Conservation (phyloP, 1,139 yeast species). For the Yarrowia galli region DNA sequence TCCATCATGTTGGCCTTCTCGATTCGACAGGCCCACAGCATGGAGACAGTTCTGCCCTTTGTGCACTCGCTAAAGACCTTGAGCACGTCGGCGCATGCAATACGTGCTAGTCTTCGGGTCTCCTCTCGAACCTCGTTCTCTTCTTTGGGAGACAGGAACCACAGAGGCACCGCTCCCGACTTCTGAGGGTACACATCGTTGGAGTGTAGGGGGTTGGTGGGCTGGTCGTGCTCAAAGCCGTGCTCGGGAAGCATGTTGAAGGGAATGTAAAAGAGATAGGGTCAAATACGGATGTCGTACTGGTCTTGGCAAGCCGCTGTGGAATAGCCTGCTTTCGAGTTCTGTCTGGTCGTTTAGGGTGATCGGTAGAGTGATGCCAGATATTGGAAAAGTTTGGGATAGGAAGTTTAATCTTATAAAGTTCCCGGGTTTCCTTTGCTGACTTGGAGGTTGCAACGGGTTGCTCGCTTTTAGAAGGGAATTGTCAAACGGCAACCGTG, state of each 20-base stretch:
- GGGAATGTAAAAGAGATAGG: not conserved
- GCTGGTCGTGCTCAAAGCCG: conserved; percentile 35
- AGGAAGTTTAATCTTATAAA: conserved; percentile 3
- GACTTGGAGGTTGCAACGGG: not conserved
- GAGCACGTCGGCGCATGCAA: conserved; percentile 65
- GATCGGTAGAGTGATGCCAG: conserved; percentile 12
- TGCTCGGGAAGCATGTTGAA: conserved; percentile 37
- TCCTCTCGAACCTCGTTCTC: conserved; percentile 81
- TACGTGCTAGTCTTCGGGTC: conserved; percentile 78
- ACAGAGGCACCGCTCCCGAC: conserved; percentile 61
- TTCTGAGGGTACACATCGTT: conserved; percentile 38
- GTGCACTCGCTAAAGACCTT: conserved; percentile 62
- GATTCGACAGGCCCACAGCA: conserved; percentile 62
- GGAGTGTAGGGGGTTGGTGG: conserved; percentile 35
- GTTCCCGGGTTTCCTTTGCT: conserved; percentile 1
- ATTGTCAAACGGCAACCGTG: conserved; percentile 31
- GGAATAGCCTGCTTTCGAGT: not conserved
- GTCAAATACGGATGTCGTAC: conserved; percentile 8
- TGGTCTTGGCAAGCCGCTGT: conserved; percentile 22
- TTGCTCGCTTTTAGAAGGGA: conserved; percentile 27
- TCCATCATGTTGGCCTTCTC: conserved; percentile 71
- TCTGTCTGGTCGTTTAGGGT: conserved; percentile 14
- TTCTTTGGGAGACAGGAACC: conserved; percentile 88
- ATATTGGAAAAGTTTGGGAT: conserved; percentile 30
- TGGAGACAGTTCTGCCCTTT: conserved; percentile 59